Percentiles rank a stretch among this genome's conserved stretches.
These are phyloP conservation scores for Pseudogymnoascus sp. DNA, from an alignment of 2,329 filamentous ascomycete species.

Conservation along the genomic window DNA sequence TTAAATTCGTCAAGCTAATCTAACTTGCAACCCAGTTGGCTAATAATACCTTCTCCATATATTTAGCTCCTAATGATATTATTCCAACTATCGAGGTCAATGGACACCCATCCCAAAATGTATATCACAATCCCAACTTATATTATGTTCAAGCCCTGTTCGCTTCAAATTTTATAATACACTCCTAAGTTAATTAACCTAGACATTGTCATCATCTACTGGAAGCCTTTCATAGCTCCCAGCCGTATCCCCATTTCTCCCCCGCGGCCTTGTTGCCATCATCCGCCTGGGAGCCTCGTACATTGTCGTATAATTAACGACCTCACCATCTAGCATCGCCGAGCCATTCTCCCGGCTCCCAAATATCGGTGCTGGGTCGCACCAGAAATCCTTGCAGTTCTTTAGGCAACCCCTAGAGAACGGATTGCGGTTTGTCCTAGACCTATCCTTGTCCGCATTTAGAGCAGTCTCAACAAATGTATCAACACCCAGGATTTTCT, in stretches of 20 bases:
- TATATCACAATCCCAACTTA: not conserved
- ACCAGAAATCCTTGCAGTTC: conserved; percentile 97
- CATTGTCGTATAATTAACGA: conserved; percentile 79
- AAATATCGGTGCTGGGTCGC: conserved; percentile 77
- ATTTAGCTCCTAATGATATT: not conserved
- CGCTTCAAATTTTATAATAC: not conserved
- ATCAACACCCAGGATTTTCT: conserved; percentile 79
- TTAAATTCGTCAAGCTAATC: too few species aligned
- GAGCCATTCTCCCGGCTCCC: conserved; percentile 65
- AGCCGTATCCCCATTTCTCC: conserved; percentile 21
- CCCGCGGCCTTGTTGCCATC: conserved; percentile 23
- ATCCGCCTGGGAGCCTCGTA: conserved; percentile 77
- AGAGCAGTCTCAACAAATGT: conserved; percentile 88
- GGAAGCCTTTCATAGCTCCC: conserved; percentile 15
- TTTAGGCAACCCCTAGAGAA: conserved; percentile 76
- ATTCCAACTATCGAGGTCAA: not conserved
- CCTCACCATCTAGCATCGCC: conserved; percentile 68
- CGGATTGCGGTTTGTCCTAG: conserved; percentile 58
- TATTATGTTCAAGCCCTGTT: not conserved
- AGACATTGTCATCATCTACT: conserved; percentile 12
- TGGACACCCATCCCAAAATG: not conserved
- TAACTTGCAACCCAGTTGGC: not conserved
- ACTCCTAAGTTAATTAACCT: not conserved
- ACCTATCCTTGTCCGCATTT: conserved; percentile 45
- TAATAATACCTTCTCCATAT: not conserved